phyloP scores from a whole-genome alignment of 1,139 yeast species.

The Trichomonascaceae sp. region DNA sequence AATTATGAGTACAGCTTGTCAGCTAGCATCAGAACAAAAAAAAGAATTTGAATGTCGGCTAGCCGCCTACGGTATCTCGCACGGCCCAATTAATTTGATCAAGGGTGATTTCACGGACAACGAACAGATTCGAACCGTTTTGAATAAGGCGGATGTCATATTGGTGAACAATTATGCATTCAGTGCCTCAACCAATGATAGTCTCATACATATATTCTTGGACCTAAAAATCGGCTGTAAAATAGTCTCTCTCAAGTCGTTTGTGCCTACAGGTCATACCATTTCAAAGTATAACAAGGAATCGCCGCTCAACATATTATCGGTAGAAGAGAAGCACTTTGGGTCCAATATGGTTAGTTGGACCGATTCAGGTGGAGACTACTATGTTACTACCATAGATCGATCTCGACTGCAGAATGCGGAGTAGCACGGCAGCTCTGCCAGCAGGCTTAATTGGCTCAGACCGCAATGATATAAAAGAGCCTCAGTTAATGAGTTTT shows the following conservation, averaged over 20 bases:
- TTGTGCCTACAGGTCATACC: constrained; percentile 51
- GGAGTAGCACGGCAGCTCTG: background rate
- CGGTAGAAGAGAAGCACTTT: constrained; percentile 60
- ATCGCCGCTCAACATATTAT: constrained; percentile 51
- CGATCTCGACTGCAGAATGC: constrained; percentile 19
- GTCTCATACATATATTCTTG: constrained; percentile 58
- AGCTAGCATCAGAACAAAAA: constrained; percentile 56
- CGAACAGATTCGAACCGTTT: constrained; percentile 45
- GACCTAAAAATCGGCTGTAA: constrained; percentile 70
- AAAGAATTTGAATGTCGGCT: constrained; percentile 54
- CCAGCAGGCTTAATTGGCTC: background rate
- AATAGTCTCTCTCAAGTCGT: constrained; percentile 70
- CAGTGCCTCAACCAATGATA: constrained; percentile 62
- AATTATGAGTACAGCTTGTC: constrained; percentile 76
- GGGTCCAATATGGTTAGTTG: constrained; percentile 76
- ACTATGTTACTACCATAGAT: constrained; percentile 69
- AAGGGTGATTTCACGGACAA: constrained; percentile 66
- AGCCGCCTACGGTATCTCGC: constrained; percentile 54
- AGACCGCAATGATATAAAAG: background rate
- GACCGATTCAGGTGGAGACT: constrained; percentile 82
- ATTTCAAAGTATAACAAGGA: constrained; percentile 49
- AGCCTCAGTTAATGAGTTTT: background rate
- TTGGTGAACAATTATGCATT: constrained; percentile 79
- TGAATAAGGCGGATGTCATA: constrained; percentile 63
- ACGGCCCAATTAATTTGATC: constrained; percentile 53